These are phyloP conservation scores for Nakazawaea pomicola DNA, from an alignment of 805 yeast species.

Conservation along the genomic window DNA sequence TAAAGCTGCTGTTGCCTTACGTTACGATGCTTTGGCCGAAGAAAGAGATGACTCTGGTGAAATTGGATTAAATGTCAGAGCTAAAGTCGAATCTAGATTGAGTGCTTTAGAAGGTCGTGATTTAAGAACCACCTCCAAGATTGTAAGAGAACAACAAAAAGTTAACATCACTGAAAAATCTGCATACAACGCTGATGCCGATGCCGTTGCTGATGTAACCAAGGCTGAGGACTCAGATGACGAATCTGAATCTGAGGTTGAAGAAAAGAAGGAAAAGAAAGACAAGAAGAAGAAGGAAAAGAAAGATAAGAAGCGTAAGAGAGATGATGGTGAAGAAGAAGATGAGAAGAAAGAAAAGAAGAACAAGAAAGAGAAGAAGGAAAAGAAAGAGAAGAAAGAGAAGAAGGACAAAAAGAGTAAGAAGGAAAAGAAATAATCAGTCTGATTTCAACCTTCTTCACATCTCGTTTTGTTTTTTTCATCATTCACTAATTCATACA, in stretches of 20 bases:
- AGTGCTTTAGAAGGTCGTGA: slow-evolving; percentile 97
- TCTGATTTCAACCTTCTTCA: background rate
- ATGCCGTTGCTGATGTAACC: slow-evolving; percentile 43
- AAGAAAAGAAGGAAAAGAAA: slow-evolving; percentile 24
- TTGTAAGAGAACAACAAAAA: slow-evolving; percentile 79
- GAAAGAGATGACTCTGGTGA: slow-evolving; percentile 96
- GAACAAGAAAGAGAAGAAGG: slow-evolving; percentile 20
- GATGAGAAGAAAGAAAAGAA: slow-evolving; percentile 20
- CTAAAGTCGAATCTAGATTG: slow-evolving; percentile 90
- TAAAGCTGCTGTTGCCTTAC: slow-evolving; percentile 93
- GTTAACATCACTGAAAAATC: slow-evolving; percentile 79
- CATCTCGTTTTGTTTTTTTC: background rate
- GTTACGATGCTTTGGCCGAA: slow-evolving; percentile 96
- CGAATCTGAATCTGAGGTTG: slow-evolving; percentile 10
- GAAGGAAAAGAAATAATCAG: slow-evolving; percentile 19
- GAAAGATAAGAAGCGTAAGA: slow-evolving; percentile 19
- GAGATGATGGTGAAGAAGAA: slow-evolving; percentile 21
- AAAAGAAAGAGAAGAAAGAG: slow-evolving; percentile 17
- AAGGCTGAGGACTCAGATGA: slow-evolving; percentile 20
- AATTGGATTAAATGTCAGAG: slow-evolving; percentile 85
- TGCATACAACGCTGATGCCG: slow-evolving; percentile 95
- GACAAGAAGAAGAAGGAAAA: slow-evolving; percentile 18
- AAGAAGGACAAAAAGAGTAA: slow-evolving; percentile 19
- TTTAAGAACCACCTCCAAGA: slow-evolving; percentile 81
- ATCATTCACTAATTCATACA: background rate